Percentiles rank a stretch among this genome's conserved stretches.
phyloP scores from a whole-genome alignment of 495 filamentous ascomycete genomes.

The Tuber borchii region DNA sequence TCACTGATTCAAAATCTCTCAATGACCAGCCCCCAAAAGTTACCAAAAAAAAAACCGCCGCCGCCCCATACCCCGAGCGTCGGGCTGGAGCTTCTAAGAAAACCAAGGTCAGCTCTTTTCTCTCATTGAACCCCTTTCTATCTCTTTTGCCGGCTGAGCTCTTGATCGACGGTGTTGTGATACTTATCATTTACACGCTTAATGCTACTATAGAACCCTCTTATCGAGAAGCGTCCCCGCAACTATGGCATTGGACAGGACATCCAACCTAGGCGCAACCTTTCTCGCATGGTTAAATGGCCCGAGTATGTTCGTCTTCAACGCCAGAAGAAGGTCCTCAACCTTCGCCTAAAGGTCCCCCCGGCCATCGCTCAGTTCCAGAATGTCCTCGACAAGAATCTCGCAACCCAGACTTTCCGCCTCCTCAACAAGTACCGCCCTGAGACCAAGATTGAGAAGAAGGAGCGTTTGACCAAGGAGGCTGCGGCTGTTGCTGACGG shows the following conservation, averaged over 20 bases:
- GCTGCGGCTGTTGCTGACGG: conserved; percentile 92
- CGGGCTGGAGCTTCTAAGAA: conserved; percentile 91
- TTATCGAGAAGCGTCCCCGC: conserved; percentile 92
- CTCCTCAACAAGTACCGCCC: conserved; percentile 99
- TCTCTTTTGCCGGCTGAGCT: neutral
- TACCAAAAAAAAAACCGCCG: conserved; percentile 80
- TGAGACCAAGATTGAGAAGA: conserved; percentile 99
- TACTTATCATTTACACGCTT: neutral
- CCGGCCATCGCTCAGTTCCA: conserved; percentile 97
- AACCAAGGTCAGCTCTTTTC: conserved; percentile 55
- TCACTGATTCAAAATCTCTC: conserved; percentile 56
- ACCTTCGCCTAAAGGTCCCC: conserved; percentile 96
- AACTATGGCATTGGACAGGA: conserved; percentile 99
- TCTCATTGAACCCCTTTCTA: neutral
- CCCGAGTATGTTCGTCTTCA: conserved; percentile 97
- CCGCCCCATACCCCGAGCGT: conserved; percentile 89
- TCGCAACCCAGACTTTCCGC: conserved; percentile 93
- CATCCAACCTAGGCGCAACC: conserved; percentile 94
- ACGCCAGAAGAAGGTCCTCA: conserved; percentile 99
- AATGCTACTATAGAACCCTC: conserved; percentile 68
- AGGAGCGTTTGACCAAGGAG: conserved; percentile 96
- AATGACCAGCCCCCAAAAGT: conserved; percentile 92
- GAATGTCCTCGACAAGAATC: conserved; percentile 96
- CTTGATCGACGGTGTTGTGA: conserved; percentile 20
- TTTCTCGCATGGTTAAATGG: conserved; percentile 99